These are phyloP conservation scores for Grosmannia serpens DNA, from an alignment of 2,329 filamentous ascomycete species.

Conservation along the genomic window DNA sequence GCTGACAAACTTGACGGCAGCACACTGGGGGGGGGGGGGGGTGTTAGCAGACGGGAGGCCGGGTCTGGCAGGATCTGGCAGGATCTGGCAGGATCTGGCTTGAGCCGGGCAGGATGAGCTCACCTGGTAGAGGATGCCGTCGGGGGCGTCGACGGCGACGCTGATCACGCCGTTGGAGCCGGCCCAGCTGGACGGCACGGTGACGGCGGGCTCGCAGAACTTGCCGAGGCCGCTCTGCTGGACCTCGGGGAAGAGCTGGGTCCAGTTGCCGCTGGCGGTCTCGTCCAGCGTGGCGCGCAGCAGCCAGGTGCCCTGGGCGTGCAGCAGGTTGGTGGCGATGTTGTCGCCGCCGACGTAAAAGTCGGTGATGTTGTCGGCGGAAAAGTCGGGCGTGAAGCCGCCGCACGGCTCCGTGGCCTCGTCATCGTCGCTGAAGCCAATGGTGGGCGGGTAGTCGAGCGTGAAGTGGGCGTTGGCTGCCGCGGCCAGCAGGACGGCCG, in stretches of 20 bases:
- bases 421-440: slow-evolving; percentile 37
- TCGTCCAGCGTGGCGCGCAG: slow-evolving; percentile 45
- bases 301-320: slow-evolving; percentile 43
- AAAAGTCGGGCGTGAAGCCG: slow-evolving; percentile 35
- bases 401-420: slow-evolving; percentile 41
- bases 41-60: not conserved
- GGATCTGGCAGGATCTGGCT: too few species aligned
- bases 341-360: slow-evolving; percentile 48
- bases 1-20: slow-evolving; percentile 40
- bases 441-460: slow-evolving; percentile 32
- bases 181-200: slow-evolving; percentile 35
- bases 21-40: not conserved
- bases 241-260: slow-evolving; percentile 40
- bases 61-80: too few species aligned
- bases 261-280: slow-evolving; percentile 37
- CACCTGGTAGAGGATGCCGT: slow-evolving; percentile 48
- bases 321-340: slow-evolving; percentile 34
- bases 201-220: slow-evolving; percentile 40
- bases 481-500: slow-evolving; percentile 25
- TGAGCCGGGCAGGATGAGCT: too few species aligned
- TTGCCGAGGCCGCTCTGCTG: slow-evolving; percentile 41
- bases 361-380: slow-evolving; percentile 26
- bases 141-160: slow-evolving; percentile 38
- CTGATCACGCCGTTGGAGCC: slow-evolving; percentile 44
- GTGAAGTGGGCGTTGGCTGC: slow-evolving; percentile 41